Conservation (phyloP, 78 protist species). For the Speleostelium caveatum region DNA sequence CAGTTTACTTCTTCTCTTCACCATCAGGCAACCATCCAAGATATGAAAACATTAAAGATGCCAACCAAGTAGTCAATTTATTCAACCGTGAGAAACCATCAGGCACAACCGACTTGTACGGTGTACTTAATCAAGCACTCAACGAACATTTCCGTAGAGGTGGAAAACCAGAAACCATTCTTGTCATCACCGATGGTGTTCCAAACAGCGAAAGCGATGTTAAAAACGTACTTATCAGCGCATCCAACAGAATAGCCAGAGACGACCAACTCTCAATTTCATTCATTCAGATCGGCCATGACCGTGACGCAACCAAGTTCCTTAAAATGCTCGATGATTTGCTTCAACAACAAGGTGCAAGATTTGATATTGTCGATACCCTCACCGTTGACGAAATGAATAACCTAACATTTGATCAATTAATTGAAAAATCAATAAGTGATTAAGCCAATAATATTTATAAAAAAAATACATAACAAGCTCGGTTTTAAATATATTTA, state of each 20-base stretch:
- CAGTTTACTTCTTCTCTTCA: slow-evolving; percentile 44
- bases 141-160: slow-evolving; percentile 42
- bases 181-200: slow-evolving; percentile 84
- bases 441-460: slow-evolving; percentile 36
- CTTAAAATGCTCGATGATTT: slow-evolving; percentile 66
- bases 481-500: too few species aligned
- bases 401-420: slow-evolving; percentile 32
- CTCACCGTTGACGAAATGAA: slow-evolving; percentile 34
- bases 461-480: too few species aligned
- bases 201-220: slow-evolving; percentile 70
- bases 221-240: slow-evolving; percentile 1
- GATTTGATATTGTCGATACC: slow-evolving; percentile 78
- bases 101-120: slow-evolving; percentile 81
- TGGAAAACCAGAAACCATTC: slow-evolving; percentile 65
- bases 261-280: slow-evolving; percentile 83
- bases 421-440: slow-evolving; percentile 64
- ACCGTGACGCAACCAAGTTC: slow-evolving; percentile 56
- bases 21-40: slow-evolving; percentile 32
- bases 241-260: slow-evolving; percentile 26
- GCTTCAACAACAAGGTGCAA: slow-evolving; percentile 32
- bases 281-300: slow-evolving; percentile 79
- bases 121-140: slow-evolving; percentile 72
- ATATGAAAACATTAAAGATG: slow-evolving; percentile 32
- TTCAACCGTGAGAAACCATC: slow-evolving; percentile 59
- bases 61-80: slow-evolving; percentile 12